These are phyloP conservation scores for Citrullus colocynthis DNA, from an alignment of 306 rosid genomes.

Conservation along the genomic window DNA sequence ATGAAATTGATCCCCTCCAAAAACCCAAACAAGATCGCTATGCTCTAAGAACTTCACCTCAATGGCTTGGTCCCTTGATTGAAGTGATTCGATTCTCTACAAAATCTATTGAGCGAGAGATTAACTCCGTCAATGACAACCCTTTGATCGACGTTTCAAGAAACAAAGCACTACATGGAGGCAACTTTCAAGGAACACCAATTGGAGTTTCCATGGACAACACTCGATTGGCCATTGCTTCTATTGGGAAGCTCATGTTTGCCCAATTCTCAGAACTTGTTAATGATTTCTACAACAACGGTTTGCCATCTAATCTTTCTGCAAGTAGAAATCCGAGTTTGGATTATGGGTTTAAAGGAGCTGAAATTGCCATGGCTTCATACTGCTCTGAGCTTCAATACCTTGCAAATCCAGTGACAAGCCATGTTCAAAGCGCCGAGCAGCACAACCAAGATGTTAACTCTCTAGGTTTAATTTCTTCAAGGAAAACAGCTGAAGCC, in stretches of 20 bases:
- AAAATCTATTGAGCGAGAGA: constrained; percentile 76
- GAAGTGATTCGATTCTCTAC: constrained; percentile 81
- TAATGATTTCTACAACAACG: constrained; percentile 77
- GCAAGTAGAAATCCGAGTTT: constrained; percentile 70
- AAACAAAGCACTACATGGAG: constrained; percentile 86
- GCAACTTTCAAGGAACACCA: constrained; percentile 89
- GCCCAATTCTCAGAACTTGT: constrained; percentile 90
- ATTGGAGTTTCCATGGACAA: constrained; percentile 95
- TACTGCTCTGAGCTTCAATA: constrained; percentile 81
- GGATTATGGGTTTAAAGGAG: constrained; percentile 86
- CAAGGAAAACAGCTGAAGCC: constrained; percentile 69
- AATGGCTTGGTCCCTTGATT: constrained; percentile 85
- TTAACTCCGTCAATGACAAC: constrained; percentile 79
- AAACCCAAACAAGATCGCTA: constrained; percentile 84
- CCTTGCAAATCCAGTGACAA: constrained; percentile 76
- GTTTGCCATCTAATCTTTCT: constrained; percentile 71
- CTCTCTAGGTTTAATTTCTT: constrained; percentile 72
- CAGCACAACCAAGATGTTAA: constrained; percentile 93
- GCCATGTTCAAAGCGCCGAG: constrained; percentile 82
- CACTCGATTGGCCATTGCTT: constrained; percentile 72
- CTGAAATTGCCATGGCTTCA: constrained; percentile 89
- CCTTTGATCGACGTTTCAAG: constrained; percentile 89
- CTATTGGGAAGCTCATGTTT: constrained; percentile 83
- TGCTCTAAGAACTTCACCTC: constrained; percentile 84
- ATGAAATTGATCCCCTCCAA: constrained; percentile 61